Conservation (phyloP, 345 rosid species). For the Salix brachista region DNA sequence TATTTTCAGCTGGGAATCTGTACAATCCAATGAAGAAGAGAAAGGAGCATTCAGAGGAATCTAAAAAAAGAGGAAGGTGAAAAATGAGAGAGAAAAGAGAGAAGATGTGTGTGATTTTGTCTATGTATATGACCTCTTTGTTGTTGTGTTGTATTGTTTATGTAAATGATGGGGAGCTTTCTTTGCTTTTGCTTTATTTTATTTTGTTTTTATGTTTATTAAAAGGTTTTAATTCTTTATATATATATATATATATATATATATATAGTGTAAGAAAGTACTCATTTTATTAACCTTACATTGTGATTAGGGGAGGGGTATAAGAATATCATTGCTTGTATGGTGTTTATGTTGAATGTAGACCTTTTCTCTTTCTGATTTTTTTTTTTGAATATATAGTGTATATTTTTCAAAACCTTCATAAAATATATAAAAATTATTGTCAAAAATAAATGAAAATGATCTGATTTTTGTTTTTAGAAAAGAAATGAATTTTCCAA, state of each 20-base stretch:
- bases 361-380: slow-evolving; percentile 45
- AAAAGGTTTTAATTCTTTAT: background rate
- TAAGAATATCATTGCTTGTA: slow-evolving; percentile 34
- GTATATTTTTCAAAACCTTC: background rate
- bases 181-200: slow-evolving; percentile 8
- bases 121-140: slow-evolving; percentile 5
- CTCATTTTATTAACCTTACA: background rate
- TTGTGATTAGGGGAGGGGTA: background rate
- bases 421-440: background rate
- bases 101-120: background rate
- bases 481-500: background rate
- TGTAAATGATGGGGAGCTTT: slow-evolving; percentile 31
- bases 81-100: slow-evolving; percentile 19
- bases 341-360: slow-evolving; percentile 37
- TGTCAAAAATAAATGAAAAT: background rate
- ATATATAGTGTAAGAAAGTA: background rate
- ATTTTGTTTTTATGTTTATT: background rate
- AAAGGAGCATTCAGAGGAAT: slow-evolving; percentile 49
- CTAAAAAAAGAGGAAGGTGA: slow-evolving; percentile 45
- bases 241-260: too few species aligned
- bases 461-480: background rate
- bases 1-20: slow-evolving; percentile 47
- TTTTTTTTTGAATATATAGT: background rate
- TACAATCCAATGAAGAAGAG: slow-evolving; percentile 56
- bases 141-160: slow-evolving; percentile 20